Percentiles rank a stretch among this genome's conserved stretches.
phyloP scores from a whole-genome alignment of 257 asterid species.

The Ehretia macrophylla region DNA sequence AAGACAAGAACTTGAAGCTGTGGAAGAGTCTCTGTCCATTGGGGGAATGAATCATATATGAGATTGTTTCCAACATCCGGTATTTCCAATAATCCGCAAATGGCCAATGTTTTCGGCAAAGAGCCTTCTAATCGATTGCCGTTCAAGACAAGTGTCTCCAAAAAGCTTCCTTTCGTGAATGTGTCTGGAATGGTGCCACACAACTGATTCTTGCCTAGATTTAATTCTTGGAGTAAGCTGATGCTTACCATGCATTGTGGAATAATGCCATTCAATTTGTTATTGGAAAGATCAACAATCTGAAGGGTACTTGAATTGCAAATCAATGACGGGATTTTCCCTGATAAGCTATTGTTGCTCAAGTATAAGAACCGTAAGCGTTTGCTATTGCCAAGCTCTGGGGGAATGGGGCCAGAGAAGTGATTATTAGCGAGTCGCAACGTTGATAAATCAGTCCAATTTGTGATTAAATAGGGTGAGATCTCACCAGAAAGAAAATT shows the following conservation, averaged over 20 bases:
- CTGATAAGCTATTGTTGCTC: slow-evolving; percentile 9
- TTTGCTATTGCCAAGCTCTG: not conserved
- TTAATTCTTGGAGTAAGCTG: slow-evolving; percentile 2
- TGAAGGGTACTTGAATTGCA: slow-evolving; percentile 1
- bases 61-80: slow-evolving; percentile 16
- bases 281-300: slow-evolving; percentile 9
- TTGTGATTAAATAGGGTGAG: slow-evolving; percentile 29
- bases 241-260: slow-evolving; percentile 12
- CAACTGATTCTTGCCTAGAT: slow-evolving; percentile 8
- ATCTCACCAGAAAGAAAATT: slow-evolving; percentile 62
- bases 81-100: slow-evolving; percentile 14
- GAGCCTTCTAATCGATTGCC: slow-evolving; percentile 10
- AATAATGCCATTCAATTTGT: slow-evolving; percentile 14
- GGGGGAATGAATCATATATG: slow-evolving; percentile 25
- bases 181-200: slow-evolving; percentile 9
- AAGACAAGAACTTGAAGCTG: slow-evolving; percentile 23
- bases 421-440: slow-evolving; percentile 56
- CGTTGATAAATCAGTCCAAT: slow-evolving; percentile 57
- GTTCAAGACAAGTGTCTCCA: slow-evolving; percentile 4
- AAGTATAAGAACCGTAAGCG: not conserved
- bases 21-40: slow-evolving; percentile 21
- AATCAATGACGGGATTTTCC: slow-evolving; percentile 12
- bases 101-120: slow-evolving; percentile 11
- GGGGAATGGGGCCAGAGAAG: slow-evolving; percentile 54
- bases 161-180: not conserved